A percentile compares a stretch with the other conserved stretches of the same genome.
Evolutionary conservation across 495 filamentous ascomycete genomes (phyloP).

Genomic region (Penicillium cinerascens): DNA sequence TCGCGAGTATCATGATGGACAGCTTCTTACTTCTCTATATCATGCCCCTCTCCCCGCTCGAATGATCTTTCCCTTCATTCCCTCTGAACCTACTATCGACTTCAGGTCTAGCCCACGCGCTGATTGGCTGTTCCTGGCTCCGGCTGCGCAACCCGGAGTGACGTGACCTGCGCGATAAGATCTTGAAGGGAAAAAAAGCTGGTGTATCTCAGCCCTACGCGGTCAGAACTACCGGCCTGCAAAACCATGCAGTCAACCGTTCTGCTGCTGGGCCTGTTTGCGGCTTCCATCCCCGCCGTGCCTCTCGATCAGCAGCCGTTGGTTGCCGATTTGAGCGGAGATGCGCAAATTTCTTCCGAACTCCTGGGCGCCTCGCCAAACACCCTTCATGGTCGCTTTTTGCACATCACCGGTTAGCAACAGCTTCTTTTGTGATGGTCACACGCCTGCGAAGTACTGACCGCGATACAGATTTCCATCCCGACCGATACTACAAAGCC

Average conservation of each 20-base stretch:
- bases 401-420: slow-evolving; percentile 85
- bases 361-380: slow-evolving; percentile 2
- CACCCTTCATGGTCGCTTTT: slow-evolving; percentile 63
- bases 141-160: neutral
- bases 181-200: neutral
- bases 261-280: slow-evolving; percentile 20
- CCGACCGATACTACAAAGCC: slow-evolving; percentile 77
- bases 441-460: neutral
- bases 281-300: slow-evolving; percentile 9
- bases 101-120: neutral
- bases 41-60: neutral
- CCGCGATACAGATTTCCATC: slow-evolving; percentile 69
- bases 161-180: slow-evolving; percentile 6
- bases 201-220: neutral
- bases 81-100: too few species aligned
- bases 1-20: neutral
- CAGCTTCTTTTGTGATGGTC: neutral
- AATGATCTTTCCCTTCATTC: neutral
- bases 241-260: slow-evolving; percentile 13
- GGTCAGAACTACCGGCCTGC: slow-evolving; percentile 4
- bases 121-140: neutral
- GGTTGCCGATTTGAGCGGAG: slow-evolving; percentile 8
- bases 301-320: slow-evolving; percentile 20
- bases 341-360: neutral
- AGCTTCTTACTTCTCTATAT: neutral